Evolutionary conservation across 140 eudicot species (phyloP), one percentile per base, ranked within the genome.

Genomic region (Oenanthe javanica): DNA sequence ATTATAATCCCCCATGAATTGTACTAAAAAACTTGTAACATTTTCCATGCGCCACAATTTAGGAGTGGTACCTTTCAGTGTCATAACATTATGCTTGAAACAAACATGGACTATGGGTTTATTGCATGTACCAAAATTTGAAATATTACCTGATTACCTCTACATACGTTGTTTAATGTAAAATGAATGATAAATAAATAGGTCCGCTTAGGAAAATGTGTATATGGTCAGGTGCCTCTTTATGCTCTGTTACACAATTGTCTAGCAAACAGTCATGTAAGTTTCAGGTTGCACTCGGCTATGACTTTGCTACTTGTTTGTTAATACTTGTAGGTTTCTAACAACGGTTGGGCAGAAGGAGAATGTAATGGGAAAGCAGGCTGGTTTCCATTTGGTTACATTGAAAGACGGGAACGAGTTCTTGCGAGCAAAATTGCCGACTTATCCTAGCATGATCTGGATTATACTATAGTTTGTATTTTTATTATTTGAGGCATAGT

Each of bases 321-420:
- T n/a, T n/a, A n/a, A n/a, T n/a, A n/a, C n/a, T 8, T 52, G 42
- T 40, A 88, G 92, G 89, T 88, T 36, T 86, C 96, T 14, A 87
- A 86, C 79, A 90, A 84, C 77, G 96, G 96, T 43, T 90, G 96
- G 96, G 89, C 92, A 2, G 96, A 90, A 86, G 96, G 96, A 27
- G 96, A 90, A 84, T 90, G 92, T 81, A 86, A 82, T 48, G 92
- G 91, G 72, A 86, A 84, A 85, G 96, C 92, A 3, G 92, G 96
- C 80, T 90, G 96, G 96, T 90, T 90, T 81, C 96, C 96, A 25
- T 76, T 83, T 11, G 92, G 85, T n/a, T 90, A 90, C 82, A 83
- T 90, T 72, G 96, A 90, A 84, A 86, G 91, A 88, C 91, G 96
- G 71, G 96, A 90, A 47, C 92, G 89, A 27, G 96, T 90, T 83